phyloP scores from a whole-genome alignment of 768 basidiomycete genomes.

The Xerocomus spinulosus region DNA sequence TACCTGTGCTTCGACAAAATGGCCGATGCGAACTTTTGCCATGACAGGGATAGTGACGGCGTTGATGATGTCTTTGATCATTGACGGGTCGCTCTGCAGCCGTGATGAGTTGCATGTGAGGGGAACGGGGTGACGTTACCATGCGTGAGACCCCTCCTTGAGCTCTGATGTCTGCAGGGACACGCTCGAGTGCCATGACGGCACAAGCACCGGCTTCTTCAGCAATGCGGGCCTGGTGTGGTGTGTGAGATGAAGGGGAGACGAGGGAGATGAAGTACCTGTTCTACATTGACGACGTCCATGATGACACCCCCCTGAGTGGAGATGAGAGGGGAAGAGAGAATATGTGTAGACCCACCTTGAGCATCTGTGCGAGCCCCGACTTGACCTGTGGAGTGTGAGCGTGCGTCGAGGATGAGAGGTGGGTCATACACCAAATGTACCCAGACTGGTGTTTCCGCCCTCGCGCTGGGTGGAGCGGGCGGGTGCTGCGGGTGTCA shows the following conservation, averaged over 20 bases:
- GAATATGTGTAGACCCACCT: conserved; percentile 47
- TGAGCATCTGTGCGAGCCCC: conserved; percentile 95
- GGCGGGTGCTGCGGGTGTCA: conserved; percentile 36
- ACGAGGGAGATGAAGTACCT: conserved; percentile 31
- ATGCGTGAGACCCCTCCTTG: conserved; percentile 95
- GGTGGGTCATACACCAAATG: conserved; percentile 54
- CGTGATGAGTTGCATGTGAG: background rate
- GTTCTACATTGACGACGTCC: conserved; percentile 86
- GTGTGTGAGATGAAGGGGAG: conserved; percentile 1
- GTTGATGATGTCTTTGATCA: conserved; percentile 95
- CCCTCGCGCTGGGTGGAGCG: conserved; percentile 49
- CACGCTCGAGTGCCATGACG: conserved; percentile 94
- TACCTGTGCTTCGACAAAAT: conserved; percentile 95
- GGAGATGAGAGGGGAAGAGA: conserved; percentile 2
- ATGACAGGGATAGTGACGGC: conserved; percentile 97
- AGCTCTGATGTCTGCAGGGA: conserved; percentile 90
- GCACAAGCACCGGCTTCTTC: conserved; percentile 97
- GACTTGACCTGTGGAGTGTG: conserved; percentile 68
- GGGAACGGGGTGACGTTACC: conserved; percentile 46
- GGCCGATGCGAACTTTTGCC: conserved; percentile 94
- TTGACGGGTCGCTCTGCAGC: conserved; percentile 78
- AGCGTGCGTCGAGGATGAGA: background rate
- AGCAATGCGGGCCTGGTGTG: conserved; percentile 79
- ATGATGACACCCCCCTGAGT: conserved; percentile 82
- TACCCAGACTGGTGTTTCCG: conserved; percentile 57